phyloP scores from a whole-genome alignment of 2,329 filamentous ascomycete species.

The Aspergillus amoenus region DNA sequence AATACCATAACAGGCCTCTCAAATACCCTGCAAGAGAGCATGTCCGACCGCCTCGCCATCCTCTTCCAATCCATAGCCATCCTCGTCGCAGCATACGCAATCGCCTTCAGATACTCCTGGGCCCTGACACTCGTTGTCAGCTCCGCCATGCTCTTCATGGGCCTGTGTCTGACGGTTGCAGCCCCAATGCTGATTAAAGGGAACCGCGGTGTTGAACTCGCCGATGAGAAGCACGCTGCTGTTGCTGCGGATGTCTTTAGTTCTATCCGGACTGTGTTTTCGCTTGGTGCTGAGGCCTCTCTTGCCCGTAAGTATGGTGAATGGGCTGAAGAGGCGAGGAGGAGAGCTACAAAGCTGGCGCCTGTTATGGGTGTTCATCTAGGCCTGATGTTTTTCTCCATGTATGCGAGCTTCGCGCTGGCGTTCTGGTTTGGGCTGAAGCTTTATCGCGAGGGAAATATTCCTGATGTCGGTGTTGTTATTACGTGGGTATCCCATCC shows the following conservation, averaged over 20 bases:
- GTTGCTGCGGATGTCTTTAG: no score
- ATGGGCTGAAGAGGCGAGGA: conserved; percentile 39
- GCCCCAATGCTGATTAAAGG: background rate
- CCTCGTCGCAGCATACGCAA: conserved; percentile 46
- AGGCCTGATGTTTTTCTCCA: conserved; percentile 33
- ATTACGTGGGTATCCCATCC: no score
- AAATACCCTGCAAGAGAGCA: conserved; percentile 55
- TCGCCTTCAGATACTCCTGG: conserved; percentile 55
- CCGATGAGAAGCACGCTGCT: no score
- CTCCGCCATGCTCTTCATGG: conserved; percentile 42
- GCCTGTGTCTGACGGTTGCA: conserved; percentile 18
- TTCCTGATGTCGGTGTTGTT: conserved; percentile 18
- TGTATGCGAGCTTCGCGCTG: conserved; percentile 36
- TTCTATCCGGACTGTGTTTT: no score
- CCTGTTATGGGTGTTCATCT: conserved; percentile 31
- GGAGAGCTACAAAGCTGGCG: conserved; percentile 26
- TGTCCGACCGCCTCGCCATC: conserved; percentile 52
- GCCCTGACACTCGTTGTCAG: conserved; percentile 52
- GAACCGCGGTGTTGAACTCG: no score
- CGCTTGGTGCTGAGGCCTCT: background rate
- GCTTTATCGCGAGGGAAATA: conserved; percentile 32
- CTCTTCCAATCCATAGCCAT: conserved; percentile 44
- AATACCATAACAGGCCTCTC: conserved; percentile 53
- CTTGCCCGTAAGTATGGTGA: conserved; percentile 36
- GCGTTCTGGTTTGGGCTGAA: conserved; percentile 40